Base-by-base conservation (phyloP, 805 yeast species). In the Wickerhamomyces ciferrii region DNA sequence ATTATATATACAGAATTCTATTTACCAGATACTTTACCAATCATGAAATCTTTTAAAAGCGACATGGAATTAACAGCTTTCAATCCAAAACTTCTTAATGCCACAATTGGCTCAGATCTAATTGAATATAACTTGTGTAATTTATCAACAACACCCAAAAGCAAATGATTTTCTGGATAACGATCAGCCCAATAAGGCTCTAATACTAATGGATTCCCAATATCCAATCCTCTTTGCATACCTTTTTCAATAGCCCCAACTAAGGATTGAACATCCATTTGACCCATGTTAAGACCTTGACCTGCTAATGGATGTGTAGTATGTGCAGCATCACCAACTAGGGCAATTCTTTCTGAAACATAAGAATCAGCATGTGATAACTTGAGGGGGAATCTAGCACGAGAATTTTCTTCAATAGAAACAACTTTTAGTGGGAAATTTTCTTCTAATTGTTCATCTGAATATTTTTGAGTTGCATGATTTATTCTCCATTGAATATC, bases 321-420 rank as follows among this genome's bases (percentile, higher is more conserved):
- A 58, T 94, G 99, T 0, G 98, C 98, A 1, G 99, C 98, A 66
- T 94, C 99, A 23, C 99, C 99, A 10, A 92, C 87, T n/a, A 94
- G 69, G 0, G 97, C 98, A 27, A 92, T 76, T 53, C 98, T 74
- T 4, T 87, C 91, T 2, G 80, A 80, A 18, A 88, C 81, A 61
- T 94, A 94, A 1, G 86, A 78, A 59, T 94, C 98, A 2, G 96
- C 96, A 61, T 94, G 97, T 19, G 90, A 81, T 69, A 92, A 66
- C 54, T 83, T 83, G 53, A 94, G 71, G 20, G 99, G 99, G 71
- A 94, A 94, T 41, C 85, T 74, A 0, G 96, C 98, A 50, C 96
- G 75, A 2, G 95, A 79, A 9, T 74, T 70, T 2, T 75, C 75
- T 29, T 79, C 72, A 5, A 90, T 77, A 5, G 72, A 74, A 9